Percentiles rank a stretch among this genome's conserved stretches.
phyloP scores from a whole-genome alignment of 2,329 filamentous ascomycete species.

The Endoconidiophora laricicola region DNA sequence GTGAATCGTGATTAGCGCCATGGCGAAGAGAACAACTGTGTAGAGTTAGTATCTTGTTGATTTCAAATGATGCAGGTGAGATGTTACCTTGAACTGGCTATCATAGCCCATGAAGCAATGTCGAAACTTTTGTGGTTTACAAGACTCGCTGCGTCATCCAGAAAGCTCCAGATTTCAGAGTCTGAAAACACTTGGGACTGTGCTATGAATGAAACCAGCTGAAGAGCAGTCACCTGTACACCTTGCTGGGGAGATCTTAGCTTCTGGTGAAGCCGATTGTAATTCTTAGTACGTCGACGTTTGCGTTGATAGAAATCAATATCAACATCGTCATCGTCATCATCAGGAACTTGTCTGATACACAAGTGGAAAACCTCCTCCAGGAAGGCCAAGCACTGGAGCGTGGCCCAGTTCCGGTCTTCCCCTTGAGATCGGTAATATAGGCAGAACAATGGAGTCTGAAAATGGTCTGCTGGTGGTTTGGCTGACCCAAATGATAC shows the following conservation, averaged over 20 bases:
- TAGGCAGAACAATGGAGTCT: conserved; percentile 34
- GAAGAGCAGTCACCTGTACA: conserved; percentile 35
- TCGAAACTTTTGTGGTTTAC: conserved; percentile 52
- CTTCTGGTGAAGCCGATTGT: conserved; percentile 32
- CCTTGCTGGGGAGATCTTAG: conserved; percentile 28
- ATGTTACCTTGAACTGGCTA: conserved; percentile 59
- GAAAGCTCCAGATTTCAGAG: conserved; percentile 36
- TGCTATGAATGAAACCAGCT: conserved; percentile 41
- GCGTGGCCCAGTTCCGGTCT: conserved; percentile 42
- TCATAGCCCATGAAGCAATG: conserved; percentile 64
- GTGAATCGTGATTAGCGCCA: conserved; percentile 7
- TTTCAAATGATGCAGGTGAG: neutral
- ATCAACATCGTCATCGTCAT: conserved; percentile 5
- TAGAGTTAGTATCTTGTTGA: conserved; percentile 14
- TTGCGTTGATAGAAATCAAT: conserved; percentile 34
- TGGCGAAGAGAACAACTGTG: conserved; percentile 19
- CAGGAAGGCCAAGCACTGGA: conserved; percentile 41
- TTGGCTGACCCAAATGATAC: conserved; percentile 38
- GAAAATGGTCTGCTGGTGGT: conserved; percentile 28
- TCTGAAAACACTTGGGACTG: conserved; percentile 27
- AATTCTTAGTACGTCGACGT: conserved; percentile 27
- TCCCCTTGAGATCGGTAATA: conserved; percentile 34
- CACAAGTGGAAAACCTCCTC: conserved; percentile 26
- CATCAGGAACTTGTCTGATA: neutral
- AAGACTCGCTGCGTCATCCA: conserved; percentile 39